Base-by-base conservation (phyloP, 345 rosid genomes). In the Combretum micranthum region DNA sequence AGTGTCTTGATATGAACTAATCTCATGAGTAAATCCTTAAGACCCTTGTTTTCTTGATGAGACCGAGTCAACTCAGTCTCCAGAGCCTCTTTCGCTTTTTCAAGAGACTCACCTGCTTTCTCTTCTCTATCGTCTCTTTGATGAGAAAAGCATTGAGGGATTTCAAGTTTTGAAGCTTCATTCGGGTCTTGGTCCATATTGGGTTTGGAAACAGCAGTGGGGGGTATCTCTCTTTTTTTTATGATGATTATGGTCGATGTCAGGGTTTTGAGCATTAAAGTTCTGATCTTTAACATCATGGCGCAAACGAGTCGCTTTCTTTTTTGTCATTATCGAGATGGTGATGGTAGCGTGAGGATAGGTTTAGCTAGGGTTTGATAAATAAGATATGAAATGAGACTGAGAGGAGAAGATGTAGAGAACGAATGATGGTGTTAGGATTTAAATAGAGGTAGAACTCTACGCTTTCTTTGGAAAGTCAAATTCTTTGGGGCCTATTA, bases 71-170 rank as follows among this genome's bases (percentile, higher is more conserved):
- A 48, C 76, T 88, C 71, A 37, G 55, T 15, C 80, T 84, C 82
- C 55, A 86, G 53, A 12, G 46, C 76, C 14, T 56, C 56, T 23
- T 79, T 80, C 4, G 71, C 70, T 15, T 62, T 63, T 26, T 26
- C 61, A 59, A 92, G 68, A 1, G 75, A 74, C 53, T 77, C 44
- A 81, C 72, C 71, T 78, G 77, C 15, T 74, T 76, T 47, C 88
- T 67, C 53, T 61, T 60, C 49, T 83, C 89, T 57, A 69, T 3
- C 2, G 81, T 69, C 76, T 83, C 79, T 44, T 80, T 80, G 57
- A 88, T 46, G 49, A 92, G 91, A 25, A 76, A 3, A 17, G 50
- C 53, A 72, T 86, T 86, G 52, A 88, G 89, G 37, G 75, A 60
- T 65, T 80, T 85, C 55, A 91, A 69, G 60, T 46, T 75, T 56